A percentile compares a stretch with the other conserved stretches of the same genome.
These are phyloP conservation scores for Rosellinia necatrix DNA, from an alignment of 2,329 filamentous ascomycete genomes.

Conservation along the genomic window DNA sequence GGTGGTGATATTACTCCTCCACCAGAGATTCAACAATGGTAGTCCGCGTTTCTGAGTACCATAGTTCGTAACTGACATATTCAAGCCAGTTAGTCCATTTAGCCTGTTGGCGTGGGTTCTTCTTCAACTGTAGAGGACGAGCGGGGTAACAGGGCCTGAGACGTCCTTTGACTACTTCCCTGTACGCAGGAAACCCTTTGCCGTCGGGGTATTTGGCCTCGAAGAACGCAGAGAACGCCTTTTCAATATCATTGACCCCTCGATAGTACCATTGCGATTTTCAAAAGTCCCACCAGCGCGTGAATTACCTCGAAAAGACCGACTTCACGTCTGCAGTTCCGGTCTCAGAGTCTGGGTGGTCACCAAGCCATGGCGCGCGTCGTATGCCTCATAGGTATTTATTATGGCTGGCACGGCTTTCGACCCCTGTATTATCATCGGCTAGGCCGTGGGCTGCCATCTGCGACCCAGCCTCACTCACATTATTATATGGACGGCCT, in stretches of 20 bases:
- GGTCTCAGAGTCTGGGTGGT: background rate
- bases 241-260: background rate
- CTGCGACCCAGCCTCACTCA: too few relatives aligned
- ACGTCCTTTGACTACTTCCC: background rate
- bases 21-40: background rate
- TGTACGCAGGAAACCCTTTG: background rate
- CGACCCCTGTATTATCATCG: too few relatives aligned
- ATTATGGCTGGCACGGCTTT: too few relatives aligned
- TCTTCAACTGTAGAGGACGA: background rate
- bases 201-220: background rate
- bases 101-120: background rate
- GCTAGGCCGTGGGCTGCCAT: too few relatives aligned
- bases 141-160: background rate
- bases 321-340: background rate
- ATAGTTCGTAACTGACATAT: background rate
- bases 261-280: background rate
- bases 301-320: background rate
- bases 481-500: too few relatives aligned
- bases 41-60: background rate
- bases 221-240: background rate
- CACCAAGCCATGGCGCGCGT: background rate
- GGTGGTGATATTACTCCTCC: background rate
- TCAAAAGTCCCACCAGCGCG: background rate
- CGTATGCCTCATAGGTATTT: background rate
- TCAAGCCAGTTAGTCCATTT: background rate